Evolutionary conservation across 2,329 filamentous ascomycete species (phyloP).

Genomic region (Triangularia setosa): DNA sequence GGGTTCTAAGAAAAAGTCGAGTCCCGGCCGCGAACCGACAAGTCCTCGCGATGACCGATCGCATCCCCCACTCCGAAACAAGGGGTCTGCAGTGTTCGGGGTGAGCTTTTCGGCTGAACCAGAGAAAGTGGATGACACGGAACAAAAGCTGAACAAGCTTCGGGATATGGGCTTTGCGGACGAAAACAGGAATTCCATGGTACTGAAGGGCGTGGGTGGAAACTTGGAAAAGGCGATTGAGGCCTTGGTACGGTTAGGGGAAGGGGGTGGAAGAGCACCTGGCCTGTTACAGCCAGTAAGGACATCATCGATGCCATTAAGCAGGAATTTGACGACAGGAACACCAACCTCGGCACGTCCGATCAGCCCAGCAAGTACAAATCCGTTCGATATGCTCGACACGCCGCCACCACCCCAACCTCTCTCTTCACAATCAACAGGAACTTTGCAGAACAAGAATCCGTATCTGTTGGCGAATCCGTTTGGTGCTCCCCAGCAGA

Average conservation of each 20-base stretch:
- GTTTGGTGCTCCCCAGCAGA: conserved; percentile 54
- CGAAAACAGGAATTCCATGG: conserved; percentile 71
- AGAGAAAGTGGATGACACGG: conserved; percentile 51
- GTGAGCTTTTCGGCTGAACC: conserved; percentile 55
- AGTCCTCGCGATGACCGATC: conserved; percentile 33
- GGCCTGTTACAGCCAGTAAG: conserved; percentile 41
- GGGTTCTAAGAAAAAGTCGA: conserved; percentile 57
- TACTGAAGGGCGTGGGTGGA: conserved; percentile 78
- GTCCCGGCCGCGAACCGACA: conserved; percentile 34
- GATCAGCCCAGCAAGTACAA: conserved; percentile 46
- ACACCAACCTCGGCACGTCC: conserved; percentile 37
- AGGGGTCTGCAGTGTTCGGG: conserved; percentile 66
- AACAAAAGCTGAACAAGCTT: conserved; percentile 71
- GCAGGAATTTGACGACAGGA: conserved; percentile 46
- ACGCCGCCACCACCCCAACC: conserved; percentile 49
- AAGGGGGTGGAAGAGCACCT: conserved; percentile 43
- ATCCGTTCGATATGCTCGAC: conserved; percentile 69
- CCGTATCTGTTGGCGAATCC: conserved; percentile 64
- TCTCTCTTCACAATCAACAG: conserved; percentile 63
- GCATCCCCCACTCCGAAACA: conserved; percentile 48
- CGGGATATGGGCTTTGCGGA: conserved; percentile 91
- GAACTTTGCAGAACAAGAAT: conserved; percentile 55
- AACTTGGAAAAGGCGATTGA: conserved; percentile 85
- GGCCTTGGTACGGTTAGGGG: conserved; percentile 75
- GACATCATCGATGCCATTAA: conserved; percentile 36